These are phyloP conservation scores for Fusarium sp. DNA, from an alignment of 2,329 filamentous ascomycete genomes.

Conservation along the genomic window DNA sequence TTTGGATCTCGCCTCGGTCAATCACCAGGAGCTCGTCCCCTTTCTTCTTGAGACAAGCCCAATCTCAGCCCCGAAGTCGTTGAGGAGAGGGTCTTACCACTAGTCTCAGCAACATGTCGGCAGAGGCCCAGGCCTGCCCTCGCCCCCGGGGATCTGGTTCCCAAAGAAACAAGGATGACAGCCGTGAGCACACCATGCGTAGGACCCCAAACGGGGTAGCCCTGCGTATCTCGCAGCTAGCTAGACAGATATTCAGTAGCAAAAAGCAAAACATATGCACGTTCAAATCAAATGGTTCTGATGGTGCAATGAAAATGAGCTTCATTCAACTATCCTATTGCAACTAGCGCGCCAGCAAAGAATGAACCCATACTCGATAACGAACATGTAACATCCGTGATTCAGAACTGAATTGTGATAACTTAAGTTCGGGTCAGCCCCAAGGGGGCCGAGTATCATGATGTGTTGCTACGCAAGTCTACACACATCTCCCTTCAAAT, in stretches of 20 bases:
- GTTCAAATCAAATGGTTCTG: slow-evolving; percentile 1
- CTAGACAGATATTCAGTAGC: not conserved
- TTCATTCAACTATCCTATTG: not conserved
- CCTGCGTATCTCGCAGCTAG: not conserved
- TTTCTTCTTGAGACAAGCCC: not conserved
- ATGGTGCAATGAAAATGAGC: not conserved
- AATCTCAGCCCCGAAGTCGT: not conserved
- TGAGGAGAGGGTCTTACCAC: not conserved
- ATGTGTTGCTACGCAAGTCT: not conserved
- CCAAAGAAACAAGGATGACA: slow-evolving; percentile 9
- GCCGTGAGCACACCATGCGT: slow-evolving; percentile 6
- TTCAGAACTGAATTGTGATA: not conserved
- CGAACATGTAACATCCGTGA: not conserved
- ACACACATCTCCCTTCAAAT: not conserved
- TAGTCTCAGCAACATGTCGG: slow-evolving; percentile 17
- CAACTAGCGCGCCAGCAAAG: not conserved
- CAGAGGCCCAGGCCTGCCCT: not conserved
- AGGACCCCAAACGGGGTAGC: slow-evolving; percentile 13
- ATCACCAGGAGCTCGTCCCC: not conserved
- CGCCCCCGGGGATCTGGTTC: slow-evolving; percentile 5
- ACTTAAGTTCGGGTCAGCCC: not conserved
- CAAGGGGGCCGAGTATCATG: not conserved
- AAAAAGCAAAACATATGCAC: slow-evolving; percentile 17
- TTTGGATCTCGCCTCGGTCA: slow-evolving; percentile 5
- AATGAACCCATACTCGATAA: not conserved